Conservation (phyloP, 2,329 filamentous ascomycete genomes). For the Claviceps fusiformis region DNA sequence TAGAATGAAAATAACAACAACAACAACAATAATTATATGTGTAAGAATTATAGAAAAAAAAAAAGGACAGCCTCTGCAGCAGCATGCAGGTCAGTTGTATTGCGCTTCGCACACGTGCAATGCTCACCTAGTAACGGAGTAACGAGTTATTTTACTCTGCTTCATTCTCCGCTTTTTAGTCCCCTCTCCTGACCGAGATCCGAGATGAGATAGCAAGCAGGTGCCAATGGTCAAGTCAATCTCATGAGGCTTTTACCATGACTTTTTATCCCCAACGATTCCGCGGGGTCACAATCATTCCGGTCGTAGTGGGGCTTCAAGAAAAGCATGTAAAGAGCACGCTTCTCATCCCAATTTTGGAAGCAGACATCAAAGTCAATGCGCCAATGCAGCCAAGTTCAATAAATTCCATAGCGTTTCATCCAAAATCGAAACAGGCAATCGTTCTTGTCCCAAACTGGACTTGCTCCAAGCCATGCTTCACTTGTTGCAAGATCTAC, state of each 20-base stretch:
- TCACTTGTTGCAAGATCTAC: background rate
- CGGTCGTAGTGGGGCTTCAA: too few species aligned
- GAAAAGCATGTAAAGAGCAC: background rate
- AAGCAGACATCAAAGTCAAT: background rate
- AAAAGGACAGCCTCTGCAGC: background rate
- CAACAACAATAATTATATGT: too few species aligned
- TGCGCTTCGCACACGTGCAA: background rate
- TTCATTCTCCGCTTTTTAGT: background rate
- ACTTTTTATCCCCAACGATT: too few species aligned
- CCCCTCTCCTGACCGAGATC: background rate
- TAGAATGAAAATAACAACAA: too few species aligned
- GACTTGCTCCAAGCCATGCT: background rate
- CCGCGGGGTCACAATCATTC: too few species aligned
- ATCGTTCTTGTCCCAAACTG: background rate
- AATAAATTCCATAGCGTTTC: background rate
- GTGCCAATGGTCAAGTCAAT: background rate
- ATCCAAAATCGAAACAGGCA: background rate
- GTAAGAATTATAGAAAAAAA: too few species aligned
- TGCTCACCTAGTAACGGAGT: background rate
- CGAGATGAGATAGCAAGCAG: background rate
- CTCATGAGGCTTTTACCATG: background rate
- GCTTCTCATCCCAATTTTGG: background rate
- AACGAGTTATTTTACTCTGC: background rate
- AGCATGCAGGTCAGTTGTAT: background rate
- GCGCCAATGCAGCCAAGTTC: background rate